phyloP scores from a whole-genome alignment of 805 yeast genomes.

The Tetrapisispora phaffii region DNA sequence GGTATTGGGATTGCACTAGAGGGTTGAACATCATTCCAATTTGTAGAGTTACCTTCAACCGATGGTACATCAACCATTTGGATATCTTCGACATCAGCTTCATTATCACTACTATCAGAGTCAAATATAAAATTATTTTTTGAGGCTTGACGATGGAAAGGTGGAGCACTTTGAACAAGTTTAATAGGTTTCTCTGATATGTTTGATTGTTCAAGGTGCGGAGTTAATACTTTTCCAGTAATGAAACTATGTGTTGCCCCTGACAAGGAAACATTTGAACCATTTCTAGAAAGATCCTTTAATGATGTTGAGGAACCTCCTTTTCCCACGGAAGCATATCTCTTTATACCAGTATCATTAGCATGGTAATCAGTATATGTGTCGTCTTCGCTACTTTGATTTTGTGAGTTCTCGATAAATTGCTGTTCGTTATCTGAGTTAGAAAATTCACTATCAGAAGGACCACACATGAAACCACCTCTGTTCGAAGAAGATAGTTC shows the following conservation, averaged over 20 bases:
- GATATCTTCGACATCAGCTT: conserved; percentile 2
- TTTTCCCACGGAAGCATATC: conserved; percentile 26
- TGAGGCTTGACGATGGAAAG: conserved; percentile 12
- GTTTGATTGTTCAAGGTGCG: conserved; percentile 3
- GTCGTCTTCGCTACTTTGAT: conserved; percentile 15
- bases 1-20: conserved; percentile 5
- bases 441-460: conserved; percentile 18
- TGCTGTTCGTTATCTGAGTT: conserved; percentile 23
- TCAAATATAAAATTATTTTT: conserved; percentile 22
- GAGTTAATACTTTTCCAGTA: conserved; percentile 20
- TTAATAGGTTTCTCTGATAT: conserved; percentile 1
- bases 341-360: conserved; percentile 12
- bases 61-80: neutral
- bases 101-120: conserved; percentile 26
- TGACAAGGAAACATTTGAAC: conserved; percentile 6
- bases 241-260: conserved; percentile 23
- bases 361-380: conserved; percentile 6
- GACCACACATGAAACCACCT: conserved; percentile 9
- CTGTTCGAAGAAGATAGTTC: neutral
- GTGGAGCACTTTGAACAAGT: neutral
- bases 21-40: neutral
- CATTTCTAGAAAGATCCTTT: conserved; percentile 13
- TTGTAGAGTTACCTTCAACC: neutral
- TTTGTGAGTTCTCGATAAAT: conserved; percentile 18
- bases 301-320: conserved; percentile 17